Evolutionary conservation across 192 early-diverging fungal genomes (phyloP).

Genomic region (Spinellus fusiger): DNA sequence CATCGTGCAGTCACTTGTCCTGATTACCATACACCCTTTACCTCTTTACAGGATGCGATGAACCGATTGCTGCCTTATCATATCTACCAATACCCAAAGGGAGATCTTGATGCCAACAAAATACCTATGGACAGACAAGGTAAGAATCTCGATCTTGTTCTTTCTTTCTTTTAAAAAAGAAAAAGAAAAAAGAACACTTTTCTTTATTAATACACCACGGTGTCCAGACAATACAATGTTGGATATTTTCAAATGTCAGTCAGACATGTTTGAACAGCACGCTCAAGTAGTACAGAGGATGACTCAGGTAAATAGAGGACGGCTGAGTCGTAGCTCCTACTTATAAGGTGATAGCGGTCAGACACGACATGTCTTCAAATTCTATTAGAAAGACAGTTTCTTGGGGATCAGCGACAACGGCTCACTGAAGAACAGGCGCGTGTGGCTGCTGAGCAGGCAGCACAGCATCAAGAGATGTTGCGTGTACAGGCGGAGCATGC

Average conservation of each 20-base stretch:
- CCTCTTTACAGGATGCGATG: slow-evolving; percentile 51
- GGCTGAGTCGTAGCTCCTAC: not conserved
- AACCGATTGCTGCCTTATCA: slow-evolving; percentile 68
- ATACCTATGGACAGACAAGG: slow-evolving; percentile 28
- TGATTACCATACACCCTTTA: slow-evolving; percentile 60
- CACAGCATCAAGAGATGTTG: slow-evolving; percentile 17
- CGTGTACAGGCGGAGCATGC: slow-evolving; percentile 22
- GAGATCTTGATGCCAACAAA: slow-evolving; percentile 34
- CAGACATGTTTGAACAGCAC: slow-evolving; percentile 20
- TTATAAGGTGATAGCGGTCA: not conserved
- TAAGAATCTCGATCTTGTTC: slow-evolving; percentile 4
- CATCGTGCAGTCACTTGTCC: slow-evolving; percentile 32
- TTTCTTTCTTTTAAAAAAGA: not conserved
- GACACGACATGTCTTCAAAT: slow-evolving; percentile 2
- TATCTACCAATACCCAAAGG: slow-evolving; percentile 62
- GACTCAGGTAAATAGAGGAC: not conserved
- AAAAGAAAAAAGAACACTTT: not conserved
- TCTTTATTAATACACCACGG: slow-evolving; percentile 2
- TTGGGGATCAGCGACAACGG: slow-evolving; percentile 21
- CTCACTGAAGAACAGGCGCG: slow-evolving; percentile 23
- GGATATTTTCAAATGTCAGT: slow-evolving; percentile 22
- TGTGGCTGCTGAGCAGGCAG: slow-evolving; percentile 13
- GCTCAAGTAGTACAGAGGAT: slow-evolving; percentile 1
- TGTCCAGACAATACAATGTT: slow-evolving; percentile 11
- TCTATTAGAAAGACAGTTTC: slow-evolving; percentile 10